These are phyloP conservation scores for Chaetomiaceae sp. DNA, from an alignment of 2,329 filamentous ascomycete species.

Conservation along the genomic window DNA sequence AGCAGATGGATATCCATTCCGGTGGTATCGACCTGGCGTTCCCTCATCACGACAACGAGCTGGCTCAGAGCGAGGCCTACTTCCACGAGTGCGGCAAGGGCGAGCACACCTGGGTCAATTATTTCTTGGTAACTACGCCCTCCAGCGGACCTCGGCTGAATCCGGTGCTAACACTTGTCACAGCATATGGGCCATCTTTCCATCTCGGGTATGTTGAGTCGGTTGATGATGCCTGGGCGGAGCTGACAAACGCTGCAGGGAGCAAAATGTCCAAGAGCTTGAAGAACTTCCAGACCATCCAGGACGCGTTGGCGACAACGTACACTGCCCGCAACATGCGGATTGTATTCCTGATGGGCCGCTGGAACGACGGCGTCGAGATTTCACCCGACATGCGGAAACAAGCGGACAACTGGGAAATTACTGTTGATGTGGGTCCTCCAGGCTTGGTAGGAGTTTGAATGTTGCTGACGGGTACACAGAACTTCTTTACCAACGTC, in stretches of 20 bases:
- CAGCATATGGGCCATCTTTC: constrained; percentile 84
- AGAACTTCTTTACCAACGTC: constrained; percentile 39
- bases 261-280: constrained; percentile 95
- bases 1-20: constrained; percentile 86
- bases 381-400: constrained; percentile 79
- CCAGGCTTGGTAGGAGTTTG: neutral
- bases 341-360: constrained; percentile 80
- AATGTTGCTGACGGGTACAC: constrained; percentile 5
- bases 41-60: constrained; percentile 88
- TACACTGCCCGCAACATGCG: constrained; percentile 78
- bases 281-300: constrained; percentile 94
- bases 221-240: too few species aligned
- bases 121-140: constrained; percentile 71
- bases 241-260: constrained; percentile 38
- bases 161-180: neutral
- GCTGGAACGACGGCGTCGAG: constrained; percentile 88
- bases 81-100: constrained; percentile 37
- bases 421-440: constrained; percentile 40
- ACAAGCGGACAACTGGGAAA: constrained; percentile 73
- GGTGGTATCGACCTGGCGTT: constrained; percentile 89
- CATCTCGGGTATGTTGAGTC: constrained; percentile 42
- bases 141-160: too few species aligned
- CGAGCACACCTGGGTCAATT: constrained; percentile 65
- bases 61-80: constrained; percentile 87
- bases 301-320: constrained; percentile 64